Base-by-base conservation (phyloP, 805 yeast genomes). In the Starmerella kuoi region DNA sequence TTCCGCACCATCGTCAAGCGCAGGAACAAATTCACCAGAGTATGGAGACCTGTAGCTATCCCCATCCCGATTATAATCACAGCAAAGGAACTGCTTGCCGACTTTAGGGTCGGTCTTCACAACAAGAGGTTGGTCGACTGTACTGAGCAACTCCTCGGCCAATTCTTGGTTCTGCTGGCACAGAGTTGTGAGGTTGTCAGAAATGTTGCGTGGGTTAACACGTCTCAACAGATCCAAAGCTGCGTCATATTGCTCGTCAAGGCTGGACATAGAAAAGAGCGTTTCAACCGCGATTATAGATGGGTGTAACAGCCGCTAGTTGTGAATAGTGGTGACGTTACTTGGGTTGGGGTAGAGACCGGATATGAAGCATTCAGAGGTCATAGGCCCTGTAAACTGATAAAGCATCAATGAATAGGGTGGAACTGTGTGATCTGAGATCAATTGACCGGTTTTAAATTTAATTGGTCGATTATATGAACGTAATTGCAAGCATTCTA, bases 11-110 rank as follows among this genome's bases (percentile, higher is more conserved):
- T 54, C 58, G 20, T 83, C 91, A 30, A 67, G 68, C 7, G 63
- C 53, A 23, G 72, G 64, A 48, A 68, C 72, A 62, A 82, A 88
- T 47, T 69, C 68, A 58, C 85, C 85, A 18, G 84, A 71, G 85
- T 88, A 86, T 5, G 97, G 98, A 0, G 94, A 82, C 53, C 97
- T 71, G 62, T 72, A 82, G 18, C 87, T 77, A 61, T 88, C 97
- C 6, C 94, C 87, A 57, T 88, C 98, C 52, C 98, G 72, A 62
- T 88, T 88, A 60, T 88, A 88, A 60, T 88, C 98, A 63, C 97
- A 88, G 40, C 87, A 74, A 44, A 88, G 69, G 58, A 69, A 88
- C 45, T 71, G 72, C 61, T 80, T 80, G 9, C 82, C 82, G 12
- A 74, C 58, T 22, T 63, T 61, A 8, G 56, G 52, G 57, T 86